Evolutionary conservation across 805 yeast genomes (phyloP).

Genomic region (Nakazawaea molendinolei): DNA sequence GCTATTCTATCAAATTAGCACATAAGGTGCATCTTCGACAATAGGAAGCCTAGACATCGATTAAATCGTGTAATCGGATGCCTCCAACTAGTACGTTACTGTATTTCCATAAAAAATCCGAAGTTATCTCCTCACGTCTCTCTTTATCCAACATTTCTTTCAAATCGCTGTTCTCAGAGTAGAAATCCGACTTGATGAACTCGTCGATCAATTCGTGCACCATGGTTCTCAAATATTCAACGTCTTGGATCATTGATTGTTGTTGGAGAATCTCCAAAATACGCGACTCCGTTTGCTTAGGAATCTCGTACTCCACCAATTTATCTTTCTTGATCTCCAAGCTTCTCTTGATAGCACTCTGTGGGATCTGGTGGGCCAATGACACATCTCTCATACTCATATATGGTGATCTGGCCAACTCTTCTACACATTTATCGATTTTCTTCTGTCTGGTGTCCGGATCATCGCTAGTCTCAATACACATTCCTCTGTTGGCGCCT

Average conservation of each 20-base stretch:
- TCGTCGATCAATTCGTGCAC: slow-evolving; percentile 4
- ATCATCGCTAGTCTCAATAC: slow-evolving; percentile 1
- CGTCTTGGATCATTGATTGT: neutral
- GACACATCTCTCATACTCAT: slow-evolving; percentile 3
- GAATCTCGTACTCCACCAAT: slow-evolving; percentile 3
- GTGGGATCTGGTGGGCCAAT: neutral
- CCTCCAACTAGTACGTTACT: slow-evolving; percentile 7
- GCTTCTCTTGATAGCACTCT: slow-evolving; percentile 9
- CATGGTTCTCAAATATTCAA: neutral
- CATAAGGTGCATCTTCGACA: no score
- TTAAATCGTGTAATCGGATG: slow-evolving; percentile 15
- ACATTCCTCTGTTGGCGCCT: neutral
- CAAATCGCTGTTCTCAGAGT: neutral
- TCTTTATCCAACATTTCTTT: slow-evolving; percentile 9
- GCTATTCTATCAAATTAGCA: no score
- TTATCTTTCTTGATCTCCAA: neutral
- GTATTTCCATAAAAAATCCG: slow-evolving; percentile 7
- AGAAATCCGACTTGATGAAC: slow-evolving; percentile 8
- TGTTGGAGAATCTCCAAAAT: slow-evolving; percentile 4
- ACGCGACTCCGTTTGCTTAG: slow-evolving; percentile 1
- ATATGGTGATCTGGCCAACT: neutral
- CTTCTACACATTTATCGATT: slow-evolving; percentile 5
- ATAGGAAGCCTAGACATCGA: neutral
- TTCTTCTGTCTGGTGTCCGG: slow-evolving; percentile 1
- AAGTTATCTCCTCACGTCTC: slow-evolving; percentile 8